phyloP scores from a whole-genome alignment of 345 rosid genomes.

The Fremontodendron californicum region DNA sequence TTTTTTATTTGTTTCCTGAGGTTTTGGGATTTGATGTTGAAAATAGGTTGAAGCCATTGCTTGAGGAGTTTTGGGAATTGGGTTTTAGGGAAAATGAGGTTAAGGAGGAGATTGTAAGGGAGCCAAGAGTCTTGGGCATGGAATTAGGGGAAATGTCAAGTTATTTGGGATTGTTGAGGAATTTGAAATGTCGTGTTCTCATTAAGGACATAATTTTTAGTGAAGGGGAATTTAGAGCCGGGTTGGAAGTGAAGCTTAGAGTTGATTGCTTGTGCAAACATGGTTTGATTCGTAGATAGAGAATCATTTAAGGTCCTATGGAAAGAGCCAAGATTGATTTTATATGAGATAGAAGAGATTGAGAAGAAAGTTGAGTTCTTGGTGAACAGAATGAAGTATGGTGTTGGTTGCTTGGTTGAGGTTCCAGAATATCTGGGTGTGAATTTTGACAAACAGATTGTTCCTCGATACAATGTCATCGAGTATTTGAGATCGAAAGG shows the following conservation, averaged over 20 bases:
- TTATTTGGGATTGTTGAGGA: conserved; percentile 50
- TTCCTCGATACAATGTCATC: conserved; percentile 66
- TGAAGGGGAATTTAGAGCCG: conserved; percentile 61
- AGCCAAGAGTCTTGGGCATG: conserved; percentile 60
- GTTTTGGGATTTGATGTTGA: conserved; percentile 48
- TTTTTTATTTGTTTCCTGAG: conserved; percentile 49
- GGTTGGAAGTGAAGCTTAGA: conserved; percentile 62
- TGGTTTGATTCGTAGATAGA: conserved; percentile 65
- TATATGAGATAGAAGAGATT: conserved; percentile 52
- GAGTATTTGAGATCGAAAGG: conserved; percentile 59
- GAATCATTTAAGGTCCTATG: conserved; percentile 74
- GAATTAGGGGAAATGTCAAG: conserved; percentile 75
- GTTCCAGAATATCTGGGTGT: conserved; percentile 79
- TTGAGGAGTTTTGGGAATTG: conserved; percentile 54
- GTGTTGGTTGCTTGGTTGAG: conserved; percentile 50
- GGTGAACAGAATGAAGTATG: conserved; percentile 43
- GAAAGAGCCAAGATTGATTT: conserved; percentile 76
- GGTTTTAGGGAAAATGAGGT: conserved; percentile 50
- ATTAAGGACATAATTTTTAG: conserved; percentile 46
- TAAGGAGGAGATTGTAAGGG: conserved; percentile 51
- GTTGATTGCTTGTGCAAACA: conserved; percentile 72
- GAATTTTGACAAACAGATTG: conserved; percentile 69
- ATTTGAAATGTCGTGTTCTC: conserved; percentile 61
- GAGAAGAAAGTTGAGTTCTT: conserved; percentile 73
- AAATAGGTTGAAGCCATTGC: conserved; percentile 52